phyloP scores from a whole-genome alignment of 805 yeast genomes.

The Saturnispora zaruensis region DNA sequence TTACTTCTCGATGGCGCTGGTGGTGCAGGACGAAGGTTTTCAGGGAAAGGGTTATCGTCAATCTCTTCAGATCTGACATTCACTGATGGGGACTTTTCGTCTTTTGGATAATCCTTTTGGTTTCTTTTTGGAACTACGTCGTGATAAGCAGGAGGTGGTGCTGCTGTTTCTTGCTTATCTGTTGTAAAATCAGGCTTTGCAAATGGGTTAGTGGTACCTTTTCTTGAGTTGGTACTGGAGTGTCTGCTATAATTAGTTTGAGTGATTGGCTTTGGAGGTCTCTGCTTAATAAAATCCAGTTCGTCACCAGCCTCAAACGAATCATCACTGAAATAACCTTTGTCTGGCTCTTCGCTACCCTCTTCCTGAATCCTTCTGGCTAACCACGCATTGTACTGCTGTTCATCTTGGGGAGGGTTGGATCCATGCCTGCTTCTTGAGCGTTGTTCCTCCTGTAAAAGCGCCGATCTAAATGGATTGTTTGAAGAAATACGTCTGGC shows the following conservation, averaged over 20 bases:
- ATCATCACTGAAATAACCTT: constrained; percentile 34
- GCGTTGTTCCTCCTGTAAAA: constrained; percentile 25
- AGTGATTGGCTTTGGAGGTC: constrained; percentile 3
- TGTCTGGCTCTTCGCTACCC: constrained; percentile 22
- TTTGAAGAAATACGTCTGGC: constrained; percentile 47
- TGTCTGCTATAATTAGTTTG: constrained; percentile 16
- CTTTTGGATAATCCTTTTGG: constrained; percentile 25
- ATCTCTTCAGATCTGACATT: constrained; percentile 20
- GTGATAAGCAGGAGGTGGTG: constrained; percentile 67
- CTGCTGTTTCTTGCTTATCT: not conserved
- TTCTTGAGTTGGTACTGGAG: constrained; percentile 12
- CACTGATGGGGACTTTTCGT: constrained; percentile 50
- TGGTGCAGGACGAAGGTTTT: constrained; percentile 12
- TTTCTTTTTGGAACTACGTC: constrained; percentile 47
- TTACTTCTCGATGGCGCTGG: constrained; percentile 8
- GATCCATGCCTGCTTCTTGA: constrained; percentile 12
- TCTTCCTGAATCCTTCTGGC: constrained; percentile 24
- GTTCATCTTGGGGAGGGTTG: constrained; percentile 18
- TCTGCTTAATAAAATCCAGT: constrained; percentile 6
- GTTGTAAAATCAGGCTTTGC: constrained; percentile 2
- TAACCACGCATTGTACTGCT: constrained; percentile 53
- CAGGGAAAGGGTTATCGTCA: constrained; percentile 24
- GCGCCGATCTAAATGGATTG: constrained; percentile 61
- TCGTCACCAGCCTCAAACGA: constrained; percentile 22
- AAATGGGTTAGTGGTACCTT: constrained; percentile 12